These are phyloP conservation scores for Dichotomocladium elegans DNA, from an alignment of 371 early-diverging fungal species.

Conservation along the genomic window DNA sequence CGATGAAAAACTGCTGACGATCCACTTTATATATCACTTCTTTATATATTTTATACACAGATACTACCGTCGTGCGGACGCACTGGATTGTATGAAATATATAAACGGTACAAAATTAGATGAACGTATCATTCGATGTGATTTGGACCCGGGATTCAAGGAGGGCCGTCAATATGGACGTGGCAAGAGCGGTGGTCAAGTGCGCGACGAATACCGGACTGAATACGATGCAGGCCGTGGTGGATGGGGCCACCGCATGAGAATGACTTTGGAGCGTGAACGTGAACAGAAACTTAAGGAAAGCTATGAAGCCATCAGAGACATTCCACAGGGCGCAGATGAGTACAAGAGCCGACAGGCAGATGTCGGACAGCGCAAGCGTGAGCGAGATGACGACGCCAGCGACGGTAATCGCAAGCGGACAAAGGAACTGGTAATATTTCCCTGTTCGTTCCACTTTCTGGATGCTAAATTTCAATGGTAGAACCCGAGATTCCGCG, in stretches of 20 bases:
- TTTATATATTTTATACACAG: slow-evolving; percentile 44
- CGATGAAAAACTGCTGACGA: not conserved
- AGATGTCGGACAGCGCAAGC: slow-evolving; percentile 26
- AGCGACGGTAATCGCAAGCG: slow-evolving; percentile 38
- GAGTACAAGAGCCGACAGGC: slow-evolving; percentile 46
- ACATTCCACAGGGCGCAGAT: slow-evolving; percentile 62
- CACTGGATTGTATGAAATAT: slow-evolving; percentile 91
- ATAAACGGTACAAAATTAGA: slow-evolving; percentile 94
- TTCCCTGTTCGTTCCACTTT: too few relatives aligned
- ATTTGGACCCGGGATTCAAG: slow-evolving; percentile 96
- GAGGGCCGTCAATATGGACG: slow-evolving; percentile 97
- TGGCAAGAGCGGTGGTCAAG: slow-evolving; percentile 94
- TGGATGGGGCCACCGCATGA: slow-evolving; percentile 90
- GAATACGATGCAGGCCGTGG: slow-evolving; percentile 96
- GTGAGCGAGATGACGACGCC: slow-evolving; percentile 41
- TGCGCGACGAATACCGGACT: slow-evolving; percentile 91
- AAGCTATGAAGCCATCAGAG: slow-evolving; percentile 59
- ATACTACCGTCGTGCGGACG: slow-evolving; percentile 84
- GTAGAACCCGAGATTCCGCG: slow-evolving; percentile 60
- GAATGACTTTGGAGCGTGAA: slow-evolving; percentile 60
- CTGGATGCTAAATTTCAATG: not conserved
- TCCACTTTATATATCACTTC: too few relatives aligned
- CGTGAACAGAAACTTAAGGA: slow-evolving; percentile 60
- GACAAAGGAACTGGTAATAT: slow-evolving; percentile 43
- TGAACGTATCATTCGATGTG: slow-evolving; percentile 92